Evolutionary conservation across 208 protist species (phyloP).

Genomic region (Balamuthia mandrillaris): DNA sequence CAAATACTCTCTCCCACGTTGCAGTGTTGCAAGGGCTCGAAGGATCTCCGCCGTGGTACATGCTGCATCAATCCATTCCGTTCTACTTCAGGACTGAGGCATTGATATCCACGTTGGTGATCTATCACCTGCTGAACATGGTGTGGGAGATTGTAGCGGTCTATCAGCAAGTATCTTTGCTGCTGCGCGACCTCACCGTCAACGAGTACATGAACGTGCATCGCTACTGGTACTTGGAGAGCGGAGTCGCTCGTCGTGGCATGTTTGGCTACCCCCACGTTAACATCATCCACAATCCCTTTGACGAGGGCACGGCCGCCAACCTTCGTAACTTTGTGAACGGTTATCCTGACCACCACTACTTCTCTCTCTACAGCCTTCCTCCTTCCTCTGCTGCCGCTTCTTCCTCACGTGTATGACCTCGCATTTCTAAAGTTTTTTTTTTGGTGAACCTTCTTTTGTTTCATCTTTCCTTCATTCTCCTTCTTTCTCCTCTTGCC

Average conservation of each 20-base stretch:
- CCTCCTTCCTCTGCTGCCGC: too few relatives aligned
- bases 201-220: neutral
- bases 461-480: too few relatives aligned
- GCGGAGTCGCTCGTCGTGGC: neutral
- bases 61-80: neutral
- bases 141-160: neutral
- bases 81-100: neutral
- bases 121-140: neutral
- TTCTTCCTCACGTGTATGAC: too few relatives aligned
- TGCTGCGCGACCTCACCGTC: neutral
- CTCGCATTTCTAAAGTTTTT: too few relatives aligned
- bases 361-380: too few relatives aligned
- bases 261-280: neutral
- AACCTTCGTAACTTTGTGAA: neutral
- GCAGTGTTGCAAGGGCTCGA: neutral
- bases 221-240: neutral
- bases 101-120: neutral
- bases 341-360: too few relatives aligned
- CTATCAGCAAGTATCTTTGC: neutral
- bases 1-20: neutral
- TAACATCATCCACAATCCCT: neutral
- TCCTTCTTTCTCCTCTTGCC: too few relatives aligned
- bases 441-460: too few relatives aligned
- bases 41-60: neutral
- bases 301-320: neutral